Base-by-base conservation (phyloP, 179 eudicot genomes). In the Vitellaria paradoxa region DNA sequence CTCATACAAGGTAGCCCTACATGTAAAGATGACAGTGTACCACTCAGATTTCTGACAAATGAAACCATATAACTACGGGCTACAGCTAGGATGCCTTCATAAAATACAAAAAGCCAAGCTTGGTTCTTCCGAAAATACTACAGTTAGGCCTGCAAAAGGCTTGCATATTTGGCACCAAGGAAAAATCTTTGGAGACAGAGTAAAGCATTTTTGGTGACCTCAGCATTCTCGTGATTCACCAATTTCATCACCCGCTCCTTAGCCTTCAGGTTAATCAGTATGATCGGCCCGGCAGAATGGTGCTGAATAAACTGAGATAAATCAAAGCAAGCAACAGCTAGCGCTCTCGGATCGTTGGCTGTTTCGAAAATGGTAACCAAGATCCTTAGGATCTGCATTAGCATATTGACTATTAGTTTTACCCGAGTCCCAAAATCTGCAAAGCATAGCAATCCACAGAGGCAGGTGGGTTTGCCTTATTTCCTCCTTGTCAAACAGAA, bases 141-240 rank as follows among this genome's bases (percentile, higher is more conserved):
- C 45, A 42, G 45, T 89, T 82, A 96, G 78, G 77, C 92, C 85
- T 96, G 99, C 90, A 96, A 87, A 84, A 96, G 93, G 88, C 99
- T 96, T 23, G 99, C 98, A 74, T 96, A 96, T 81, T 93, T 96
- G 91, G 98, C 93, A 64, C 99, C 99, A 65, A 96, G 87, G 82
- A 93, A 96, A 52, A 96, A 98, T 96, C 99, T 96, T 77, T 96
- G 98, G 83, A 91, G 89, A 88, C 99, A 96, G 20, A 96, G 91
- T 69, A 96, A 70, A 18, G 99, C 96, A 57, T 89, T 93, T 81
- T 96, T 96, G 17, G 98, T 96, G 53, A 96, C 99, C 91, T 96
- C 99, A 0, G 93, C 79, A 23, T 90, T 92, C 84, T 92, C 98
- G 60, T 96, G 97, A 84, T 90, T 91, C 99, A 96, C 88, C 80